These are phyloP conservation scores for Mycena kentingensis DNA, from an alignment of 768 basidiomycete genomes.

Conservation along the genomic window DNA sequence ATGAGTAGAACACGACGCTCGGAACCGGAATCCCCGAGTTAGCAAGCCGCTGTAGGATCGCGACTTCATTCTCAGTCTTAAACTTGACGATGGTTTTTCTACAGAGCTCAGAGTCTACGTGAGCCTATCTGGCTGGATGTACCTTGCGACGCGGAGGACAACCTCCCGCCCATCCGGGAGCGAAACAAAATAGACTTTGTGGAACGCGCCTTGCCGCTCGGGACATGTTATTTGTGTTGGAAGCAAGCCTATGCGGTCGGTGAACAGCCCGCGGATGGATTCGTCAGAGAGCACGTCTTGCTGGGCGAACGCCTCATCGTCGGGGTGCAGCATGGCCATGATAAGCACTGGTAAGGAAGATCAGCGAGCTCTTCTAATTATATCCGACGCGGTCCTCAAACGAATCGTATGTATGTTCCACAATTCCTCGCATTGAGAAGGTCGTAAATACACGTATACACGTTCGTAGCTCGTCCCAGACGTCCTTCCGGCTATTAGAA, in stretches of 20 bases:
- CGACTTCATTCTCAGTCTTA: constrained; percentile 22
- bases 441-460: too few relatives aligned
- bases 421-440: too few relatives aligned
- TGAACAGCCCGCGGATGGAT: constrained; percentile 8
- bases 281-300: constrained; percentile 10
- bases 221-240: constrained; percentile 7
- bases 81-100: constrained; percentile 13
- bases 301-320: constrained; percentile 15
- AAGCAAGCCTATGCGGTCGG: constrained; percentile 3
- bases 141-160: constrained; percentile 21
- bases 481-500: too few relatives aligned
- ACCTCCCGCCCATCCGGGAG: constrained; percentile 7
- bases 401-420: too few relatives aligned
- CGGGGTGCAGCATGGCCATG: constrained; percentile 20
- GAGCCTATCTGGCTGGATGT: background rate
- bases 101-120: background rate
- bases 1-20: constrained; percentile 15
- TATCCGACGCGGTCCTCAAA: too few relatives aligned
- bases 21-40: constrained; percentile 10
- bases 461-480: too few relatives aligned
- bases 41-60: constrained; percentile 4
- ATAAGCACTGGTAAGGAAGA: background rate
- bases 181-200: constrained; percentile 22
- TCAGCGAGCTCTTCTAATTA: too few relatives aligned
- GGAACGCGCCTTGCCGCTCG: constrained; percentile 14